Percentiles rank a stretch among this genome's conserved stretches.
Evolutionary conservation across 352 stramenopile genomes (phyloP).

Genomic region (Globisporangium alternatum): DNA sequence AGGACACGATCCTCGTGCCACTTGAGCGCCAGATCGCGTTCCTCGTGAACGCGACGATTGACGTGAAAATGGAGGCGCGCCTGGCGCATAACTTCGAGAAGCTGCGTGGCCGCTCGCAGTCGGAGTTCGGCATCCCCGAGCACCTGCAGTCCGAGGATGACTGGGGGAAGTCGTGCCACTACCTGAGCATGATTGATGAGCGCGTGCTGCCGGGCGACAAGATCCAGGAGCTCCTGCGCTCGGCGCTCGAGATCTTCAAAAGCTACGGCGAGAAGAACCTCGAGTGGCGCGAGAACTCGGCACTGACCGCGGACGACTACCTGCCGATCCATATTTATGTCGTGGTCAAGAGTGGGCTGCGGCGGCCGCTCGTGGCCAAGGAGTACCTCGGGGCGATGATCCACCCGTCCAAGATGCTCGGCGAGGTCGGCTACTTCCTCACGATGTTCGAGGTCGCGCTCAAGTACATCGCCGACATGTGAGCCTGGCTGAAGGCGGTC

Average conservation of each 20-base stretch:
- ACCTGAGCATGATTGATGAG: constrained; percentile 84
- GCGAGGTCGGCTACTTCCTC: constrained; percentile 83
- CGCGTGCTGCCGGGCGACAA: constrained; percentile 68
- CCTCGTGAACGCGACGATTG: constrained; percentile 61
- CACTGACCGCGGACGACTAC: constrained; percentile 79
- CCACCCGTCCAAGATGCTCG: constrained; percentile 78
- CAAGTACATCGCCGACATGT: constrained; percentile 87
- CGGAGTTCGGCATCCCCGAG: constrained; percentile 74
- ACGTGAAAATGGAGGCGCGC: constrained; percentile 47
- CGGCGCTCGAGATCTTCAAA: constrained; percentile 78
- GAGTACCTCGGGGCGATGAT: constrained; percentile 81
- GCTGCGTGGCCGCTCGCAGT: constrained; percentile 58
- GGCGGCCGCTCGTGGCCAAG: constrained; percentile 68
- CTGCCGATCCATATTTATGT: constrained; percentile 87
- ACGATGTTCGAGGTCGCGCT: constrained; percentile 88
- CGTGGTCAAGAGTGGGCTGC: constrained; percentile 74
- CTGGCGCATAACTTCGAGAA: constrained; percentile 64
- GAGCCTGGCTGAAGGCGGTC: background rate
- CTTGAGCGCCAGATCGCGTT: constrained; percentile 74
- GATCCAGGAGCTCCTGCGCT: constrained; percentile 76
- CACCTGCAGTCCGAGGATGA: constrained; percentile 73
- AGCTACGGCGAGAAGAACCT: constrained; percentile 76
- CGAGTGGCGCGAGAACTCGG: constrained; percentile 72
- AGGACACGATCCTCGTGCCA: constrained; percentile 77
- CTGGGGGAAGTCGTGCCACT: constrained; percentile 77